Percentiles rank a stretch among this genome's conserved stretches.
phyloP scores from a whole-genome alignment of 176 grass and related monocot species.

The Poa annua region DNA sequence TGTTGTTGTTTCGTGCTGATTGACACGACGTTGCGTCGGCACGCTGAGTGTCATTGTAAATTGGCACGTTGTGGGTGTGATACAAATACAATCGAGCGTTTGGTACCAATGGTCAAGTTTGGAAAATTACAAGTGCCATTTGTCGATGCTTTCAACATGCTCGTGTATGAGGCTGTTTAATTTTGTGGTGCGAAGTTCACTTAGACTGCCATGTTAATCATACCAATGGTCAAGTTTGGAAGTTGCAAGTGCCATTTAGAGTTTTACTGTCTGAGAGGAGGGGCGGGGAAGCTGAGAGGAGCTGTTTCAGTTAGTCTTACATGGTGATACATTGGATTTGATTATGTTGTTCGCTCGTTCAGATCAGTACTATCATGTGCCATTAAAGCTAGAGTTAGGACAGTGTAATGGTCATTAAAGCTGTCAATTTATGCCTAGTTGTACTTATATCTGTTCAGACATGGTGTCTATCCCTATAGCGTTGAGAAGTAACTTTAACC shows the following conservation, averaged over 20 bases:
- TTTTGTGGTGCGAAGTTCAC: not conserved
- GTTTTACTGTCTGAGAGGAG: not conserved
- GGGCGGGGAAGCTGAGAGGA: not conserved
- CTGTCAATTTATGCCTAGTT: not conserved
- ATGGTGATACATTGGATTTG: not conserved
- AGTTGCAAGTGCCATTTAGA: slow-evolving; percentile 6
- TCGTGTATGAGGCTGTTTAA: too few relatives aligned
- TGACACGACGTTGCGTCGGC: slow-evolving; percentile 4
- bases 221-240: not conserved
- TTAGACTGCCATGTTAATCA: not conserved
- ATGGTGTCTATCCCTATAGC: slow-evolving; percentile 10
- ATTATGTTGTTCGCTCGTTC: slow-evolving; percentile 17
- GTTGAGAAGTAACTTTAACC: not conserved
- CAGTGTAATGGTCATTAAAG: slow-evolving; percentile 23
- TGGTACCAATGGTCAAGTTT: not conserved
- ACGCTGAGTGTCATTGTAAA: slow-evolving; percentile 6
- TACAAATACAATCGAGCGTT: not conserved
- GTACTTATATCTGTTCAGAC: not conserved
- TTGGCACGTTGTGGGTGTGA: not conserved
- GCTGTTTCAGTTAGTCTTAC: not conserved
- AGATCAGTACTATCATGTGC: slow-evolving; percentile 32
- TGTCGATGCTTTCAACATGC: too few relatives aligned
- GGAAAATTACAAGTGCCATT: too few relatives aligned
- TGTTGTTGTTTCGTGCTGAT: not conserved
- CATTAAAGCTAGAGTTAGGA: slow-evolving; percentile 30